phyloP scores from a whole-genome alignment of 1,284 basidiomycete genomes.

The Fistulinella cinereoalba region DNA sequence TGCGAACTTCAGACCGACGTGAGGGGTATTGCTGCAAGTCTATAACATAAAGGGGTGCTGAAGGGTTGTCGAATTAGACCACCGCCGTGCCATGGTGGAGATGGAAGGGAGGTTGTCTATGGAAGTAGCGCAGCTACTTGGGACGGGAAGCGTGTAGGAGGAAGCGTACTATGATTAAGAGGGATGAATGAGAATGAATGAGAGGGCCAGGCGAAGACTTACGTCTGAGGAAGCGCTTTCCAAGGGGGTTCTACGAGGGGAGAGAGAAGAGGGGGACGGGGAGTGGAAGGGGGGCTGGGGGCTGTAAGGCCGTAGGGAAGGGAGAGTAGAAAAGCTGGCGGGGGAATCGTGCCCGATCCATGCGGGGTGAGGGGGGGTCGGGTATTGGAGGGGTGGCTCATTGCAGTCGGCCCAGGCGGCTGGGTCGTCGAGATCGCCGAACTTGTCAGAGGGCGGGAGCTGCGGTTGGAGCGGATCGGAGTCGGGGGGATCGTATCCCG shows the following conservation, averaged over 20 bases:
- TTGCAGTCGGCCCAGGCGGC: constrained; percentile 24
- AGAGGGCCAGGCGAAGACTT: constrained; percentile 1
- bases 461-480: constrained; percentile 20
- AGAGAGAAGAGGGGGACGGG: constrained; percentile 26
- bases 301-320: constrained; percentile 30
- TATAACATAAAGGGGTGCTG: constrained; percentile 36
- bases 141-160: constrained; percentile 25
- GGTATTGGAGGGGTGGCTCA: constrained; percentile 21
- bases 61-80: constrained; percentile 28
- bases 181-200: constrained; percentile 6
- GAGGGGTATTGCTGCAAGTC: constrained; percentile 13
- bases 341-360: constrained; percentile 31
- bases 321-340: constrained; percentile 29
- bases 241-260: constrained; percentile 26
- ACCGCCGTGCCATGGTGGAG: constrained; percentile 34
- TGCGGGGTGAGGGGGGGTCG: constrained; percentile 24
- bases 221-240: constrained; percentile 29
- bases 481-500: constrained; percentile 23
- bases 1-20: constrained; percentile 6
- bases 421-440: constrained; percentile 21
- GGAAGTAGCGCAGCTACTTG: constrained; percentile 29
- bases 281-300: constrained; percentile 27
- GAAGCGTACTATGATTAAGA: constrained; percentile 18
- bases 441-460: constrained; percentile 4
- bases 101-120: constrained; percentile 35